A percentile compares a stretch with the other conserved stretches of the same genome.
phyloP scores from a whole-genome alignment of 202 grass and related monocot species.

The Hordeum pubiflorum region DNA sequence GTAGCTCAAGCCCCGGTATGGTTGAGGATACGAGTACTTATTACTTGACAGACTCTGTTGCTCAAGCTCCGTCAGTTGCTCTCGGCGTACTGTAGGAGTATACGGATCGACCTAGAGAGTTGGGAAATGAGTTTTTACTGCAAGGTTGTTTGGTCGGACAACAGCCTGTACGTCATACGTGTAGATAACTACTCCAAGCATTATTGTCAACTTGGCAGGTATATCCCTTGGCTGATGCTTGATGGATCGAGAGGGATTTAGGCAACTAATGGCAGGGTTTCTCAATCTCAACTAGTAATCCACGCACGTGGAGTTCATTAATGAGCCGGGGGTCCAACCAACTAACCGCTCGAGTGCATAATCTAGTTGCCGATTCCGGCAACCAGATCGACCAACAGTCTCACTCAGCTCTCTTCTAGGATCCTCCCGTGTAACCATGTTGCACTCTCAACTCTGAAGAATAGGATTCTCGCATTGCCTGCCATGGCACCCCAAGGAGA shows the following conservation, averaged over 20 bases:
- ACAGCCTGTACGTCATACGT: too few species aligned
- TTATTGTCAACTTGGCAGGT: neutral
- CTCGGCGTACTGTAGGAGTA: too few species aligned
- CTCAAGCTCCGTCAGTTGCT: too few species aligned
- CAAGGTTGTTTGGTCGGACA: neutral
- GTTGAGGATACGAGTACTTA: too few species aligned
- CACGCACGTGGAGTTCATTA: slow-evolving; percentile 37
- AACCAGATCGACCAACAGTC: neutral
- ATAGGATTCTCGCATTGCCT: neutral
- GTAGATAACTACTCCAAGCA: too few species aligned
- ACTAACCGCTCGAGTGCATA: neutral
- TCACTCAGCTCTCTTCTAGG: neutral
- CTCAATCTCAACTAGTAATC: neutral
- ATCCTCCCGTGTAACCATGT: neutral
- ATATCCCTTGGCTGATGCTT: slow-evolving; percentile 1
- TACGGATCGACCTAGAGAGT: neutral
- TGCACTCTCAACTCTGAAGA: neutral
- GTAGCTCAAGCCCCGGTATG: neutral
- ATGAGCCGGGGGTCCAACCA: neutral
- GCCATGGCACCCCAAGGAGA: neutral
- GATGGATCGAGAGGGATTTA: neutral
- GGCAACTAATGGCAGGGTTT: slow-evolving; percentile 15
- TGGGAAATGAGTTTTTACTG: slow-evolving; percentile 5
- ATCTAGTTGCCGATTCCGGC: neutral
- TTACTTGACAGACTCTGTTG: neutral